Conservation (phyloP, 164 flowering plant genomes). For the Magnolia changhungtana region DNA sequence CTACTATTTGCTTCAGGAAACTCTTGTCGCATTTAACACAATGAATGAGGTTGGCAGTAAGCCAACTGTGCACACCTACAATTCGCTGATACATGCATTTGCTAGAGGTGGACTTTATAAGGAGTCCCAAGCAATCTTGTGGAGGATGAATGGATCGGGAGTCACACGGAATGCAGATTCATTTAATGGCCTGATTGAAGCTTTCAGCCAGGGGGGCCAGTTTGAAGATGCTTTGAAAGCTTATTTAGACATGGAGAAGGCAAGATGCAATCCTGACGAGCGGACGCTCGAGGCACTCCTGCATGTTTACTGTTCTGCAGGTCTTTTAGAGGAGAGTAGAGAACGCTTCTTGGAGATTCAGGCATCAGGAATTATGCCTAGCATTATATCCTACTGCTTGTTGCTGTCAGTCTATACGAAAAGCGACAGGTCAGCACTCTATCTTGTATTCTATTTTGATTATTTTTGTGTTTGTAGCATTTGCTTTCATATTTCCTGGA, state of each 20-base stretch:
- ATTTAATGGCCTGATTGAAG: slow-evolving; percentile 83
- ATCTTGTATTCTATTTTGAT: background rate
- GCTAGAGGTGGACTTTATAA: slow-evolving; percentile 80
- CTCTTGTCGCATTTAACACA: slow-evolving; percentile 82
- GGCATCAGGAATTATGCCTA: slow-evolving; percentile 70
- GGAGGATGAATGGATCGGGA: slow-evolving; percentile 63
- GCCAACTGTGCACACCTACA: slow-evolving; percentile 71
- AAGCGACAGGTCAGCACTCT: slow-evolving; percentile 57
- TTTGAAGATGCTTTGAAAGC: slow-evolving; percentile 82
- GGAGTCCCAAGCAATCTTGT: slow-evolving; percentile 63
- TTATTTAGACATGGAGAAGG: slow-evolving; percentile 83
- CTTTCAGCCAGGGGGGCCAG: slow-evolving; percentile 76
- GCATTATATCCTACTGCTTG: slow-evolving; percentile 82
- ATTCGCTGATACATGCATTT: slow-evolving; percentile 62
- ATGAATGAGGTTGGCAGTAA: slow-evolving; percentile 85
- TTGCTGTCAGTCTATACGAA: slow-evolving; percentile 87
- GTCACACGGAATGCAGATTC: slow-evolving; percentile 49
- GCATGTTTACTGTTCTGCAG: slow-evolving; percentile 84
- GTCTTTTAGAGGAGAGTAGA: slow-evolving; percentile 82
- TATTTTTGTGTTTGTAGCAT: background rate
- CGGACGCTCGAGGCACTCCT: slow-evolving; percentile 84
- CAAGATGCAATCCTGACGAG: slow-evolving; percentile 78
- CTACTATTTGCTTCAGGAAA: slow-evolving; percentile 37
- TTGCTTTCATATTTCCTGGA: background rate
- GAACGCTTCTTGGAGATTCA: slow-evolving; percentile 80